A percentile compares a stretch with the other conserved stretches of the same genome.
These are phyloP conservation scores for Zygosaccharomyces bailii DNA, from an alignment of 805 yeast species.

Conservation along the genomic window DNA sequence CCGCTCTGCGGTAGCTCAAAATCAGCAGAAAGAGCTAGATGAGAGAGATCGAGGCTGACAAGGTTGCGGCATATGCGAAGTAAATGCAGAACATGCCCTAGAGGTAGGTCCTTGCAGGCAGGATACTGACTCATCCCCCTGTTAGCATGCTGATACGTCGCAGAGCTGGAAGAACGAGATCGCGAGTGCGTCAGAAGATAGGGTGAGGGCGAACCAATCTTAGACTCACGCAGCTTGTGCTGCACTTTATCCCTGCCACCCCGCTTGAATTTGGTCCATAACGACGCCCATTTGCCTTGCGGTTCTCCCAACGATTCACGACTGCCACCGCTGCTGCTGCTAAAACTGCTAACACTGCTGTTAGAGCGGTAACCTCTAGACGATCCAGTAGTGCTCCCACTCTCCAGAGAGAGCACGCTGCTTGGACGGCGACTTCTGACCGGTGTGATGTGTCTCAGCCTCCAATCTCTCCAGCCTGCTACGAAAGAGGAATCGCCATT, in stretches of 20 bases:
- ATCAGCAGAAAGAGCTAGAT: conserved; percentile 62
- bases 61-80: conserved; percentile 66
- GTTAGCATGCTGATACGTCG: conserved; percentile 53
- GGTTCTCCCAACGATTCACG: conserved; percentile 1
- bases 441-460: conserved; percentile 53
- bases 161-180: background rate
- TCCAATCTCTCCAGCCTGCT: conserved; percentile 83
- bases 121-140: conserved; percentile 61
- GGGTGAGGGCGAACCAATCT: background rate
- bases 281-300: conserved; percentile 3
- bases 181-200: background rate
- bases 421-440: background rate
- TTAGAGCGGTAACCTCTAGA: conserved; percentile 26
- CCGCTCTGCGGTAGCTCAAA: conserved; percentile 41
- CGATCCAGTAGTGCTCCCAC: background rate
- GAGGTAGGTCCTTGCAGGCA: conserved; percentile 69
- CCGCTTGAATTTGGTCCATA: conserved; percentile 5
- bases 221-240: background rate
- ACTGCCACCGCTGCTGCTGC: conserved; percentile 22
- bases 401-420: conserved; percentile 41
- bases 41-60: conserved; percentile 52
- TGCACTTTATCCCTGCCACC: background rate
- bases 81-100: conserved; percentile 70
- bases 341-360: conserved; percentile 31
- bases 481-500: conserved; percentile 34